Evolutionary conservation across 139 green algal species (phyloP), one percentile per base, ranked within the genome.

Genomic region (Eudorina sp.): DNA sequence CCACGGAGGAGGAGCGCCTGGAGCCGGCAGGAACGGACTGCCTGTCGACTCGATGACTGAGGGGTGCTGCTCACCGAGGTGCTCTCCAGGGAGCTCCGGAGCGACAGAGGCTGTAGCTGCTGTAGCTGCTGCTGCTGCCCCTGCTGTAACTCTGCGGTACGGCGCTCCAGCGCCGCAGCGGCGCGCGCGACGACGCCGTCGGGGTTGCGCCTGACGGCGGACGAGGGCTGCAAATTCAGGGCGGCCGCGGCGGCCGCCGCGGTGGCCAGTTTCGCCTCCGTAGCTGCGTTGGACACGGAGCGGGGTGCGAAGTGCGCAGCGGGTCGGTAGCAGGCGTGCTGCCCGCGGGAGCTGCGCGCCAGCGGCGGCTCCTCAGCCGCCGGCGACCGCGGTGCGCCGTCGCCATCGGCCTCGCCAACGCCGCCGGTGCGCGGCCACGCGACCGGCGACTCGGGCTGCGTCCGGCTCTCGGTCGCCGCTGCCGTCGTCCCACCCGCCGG

Each of bases 101-200:
- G 16, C 43, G 9, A 80, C 5, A 1, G 72, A 55, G 23, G 43
- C 31, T n/a, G n/a, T n/a, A n/a, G n/a, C 41, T 43, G 72, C 40
- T 29, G 36, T 36, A 36, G 69, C 66, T 38, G 69, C 69, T 9
- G 36, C 69, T 36, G 40, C 72, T 53, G 72, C 14, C 9, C 9
- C 40, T 60, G 72, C 27, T n/a, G n/a, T 4, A 4, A 7, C 66
- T 25, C 46, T 7, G 31, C 55, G 16, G 48, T 16, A 8, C 38
- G 41, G 4, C 21, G 80, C 60, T 86, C 80, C 5, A 86, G 43
- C 14, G 80, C 80, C 31, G 80, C 80, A 5, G 80, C 80, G 0
- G 80, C 80, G 23, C 80, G 80, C 23, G 80, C 80, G n/a, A 86
- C 80, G 29, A 64, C 3, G 62, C 80, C 80, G 31, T 45, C 60